A percentile compares a stretch with the other conserved stretches of the same genome.
phyloP scores from a whole-genome alignment of 305 asterid species.

The Solanum hybrid region DNA sequence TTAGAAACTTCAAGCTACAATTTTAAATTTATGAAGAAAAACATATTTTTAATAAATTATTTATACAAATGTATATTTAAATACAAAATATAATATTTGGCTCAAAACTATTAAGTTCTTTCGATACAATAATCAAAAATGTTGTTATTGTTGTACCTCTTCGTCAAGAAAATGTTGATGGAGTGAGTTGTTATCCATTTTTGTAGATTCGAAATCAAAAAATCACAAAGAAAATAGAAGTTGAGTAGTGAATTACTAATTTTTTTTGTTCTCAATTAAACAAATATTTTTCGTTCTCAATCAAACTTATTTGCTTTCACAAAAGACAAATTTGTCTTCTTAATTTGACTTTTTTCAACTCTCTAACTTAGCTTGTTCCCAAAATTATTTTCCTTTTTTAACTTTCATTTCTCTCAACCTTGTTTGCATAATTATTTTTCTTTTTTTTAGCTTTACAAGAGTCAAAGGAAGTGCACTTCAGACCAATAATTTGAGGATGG shows the following conservation, averaged over 20 bases:
- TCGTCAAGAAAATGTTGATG: not conserved
- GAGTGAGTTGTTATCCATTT: not conserved
- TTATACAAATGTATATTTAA: not conserved
- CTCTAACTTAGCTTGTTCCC: not conserved
- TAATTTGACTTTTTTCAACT: not conserved
- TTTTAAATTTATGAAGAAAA: not conserved
- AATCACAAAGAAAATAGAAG: not conserved
- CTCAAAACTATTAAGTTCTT: not conserved
- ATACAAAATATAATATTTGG: not conserved
- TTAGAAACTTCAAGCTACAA: not conserved
- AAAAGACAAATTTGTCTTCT: not conserved
- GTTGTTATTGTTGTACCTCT: not conserved
- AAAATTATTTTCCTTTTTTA: not conserved
- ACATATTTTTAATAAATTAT: too few relatives aligned
- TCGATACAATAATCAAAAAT: not conserved
- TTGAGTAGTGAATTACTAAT: not conserved
- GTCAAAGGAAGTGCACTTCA: not conserved
- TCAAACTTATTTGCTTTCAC: not conserved
- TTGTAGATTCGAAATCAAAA: not conserved
- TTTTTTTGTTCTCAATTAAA: not conserved
- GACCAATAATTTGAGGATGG: not conserved
- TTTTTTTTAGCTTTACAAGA: not conserved
- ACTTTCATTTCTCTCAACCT: not conserved
- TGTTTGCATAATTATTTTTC: not conserved
- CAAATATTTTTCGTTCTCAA: not conserved